Conservation (phyloP, 371 early-diverging fungal genomes). For the Basidiobolus meristosporus region DNA sequence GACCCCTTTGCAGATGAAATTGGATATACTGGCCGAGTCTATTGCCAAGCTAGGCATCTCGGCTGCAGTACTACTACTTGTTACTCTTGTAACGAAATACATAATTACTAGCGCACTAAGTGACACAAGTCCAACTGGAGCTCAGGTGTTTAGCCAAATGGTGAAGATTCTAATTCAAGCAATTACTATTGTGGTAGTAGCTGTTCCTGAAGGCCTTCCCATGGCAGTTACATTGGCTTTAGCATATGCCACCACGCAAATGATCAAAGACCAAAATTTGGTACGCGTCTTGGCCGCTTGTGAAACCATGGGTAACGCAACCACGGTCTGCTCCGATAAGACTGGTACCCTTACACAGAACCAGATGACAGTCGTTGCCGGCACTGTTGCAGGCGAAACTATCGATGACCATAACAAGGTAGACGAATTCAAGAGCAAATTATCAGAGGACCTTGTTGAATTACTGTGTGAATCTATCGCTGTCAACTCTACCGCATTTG, state of each 20-base stretch:
- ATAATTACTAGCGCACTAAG: constrained; percentile 19
- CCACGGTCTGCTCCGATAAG: constrained; percentile 80
- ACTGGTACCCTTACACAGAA: constrained; percentile 84
- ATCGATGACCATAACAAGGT: constrained; percentile 7
- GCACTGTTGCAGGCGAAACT: constrained; percentile 17
- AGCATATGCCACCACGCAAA: constrained; percentile 60
- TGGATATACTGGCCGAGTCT: constrained; percentile 38
- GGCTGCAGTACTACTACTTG: constrained; percentile 39
- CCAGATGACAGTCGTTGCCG: constrained; percentile 71
- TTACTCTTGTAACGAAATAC: constrained; percentile 36
- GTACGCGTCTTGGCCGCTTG: constrained; percentile 77
- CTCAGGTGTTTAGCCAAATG: no score
- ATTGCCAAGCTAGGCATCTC: constrained; percentile 50
- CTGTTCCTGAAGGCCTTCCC: constrained; percentile 69
- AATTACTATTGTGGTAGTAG: constrained; percentile 57
- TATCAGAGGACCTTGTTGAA: constrained; percentile 18
- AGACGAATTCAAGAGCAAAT: constrained; percentile 2
- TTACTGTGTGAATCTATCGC: constrained; percentile 47
- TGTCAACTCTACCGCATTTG: constrained; percentile 67
- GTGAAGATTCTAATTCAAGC: constrained; percentile 39
- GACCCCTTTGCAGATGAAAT: constrained; percentile 50
- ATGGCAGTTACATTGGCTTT: constrained; percentile 57
- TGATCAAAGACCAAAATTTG: constrained; percentile 79
- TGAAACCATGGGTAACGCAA: constrained; percentile 88
- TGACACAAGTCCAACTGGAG: no score